Percentiles rank a stretch among this genome's conserved stretches.
phyloP scores from a whole-genome alignment of 2,329 filamentous ascomycete genomes.

The Stagonosporopsis vannaccii region DNA sequence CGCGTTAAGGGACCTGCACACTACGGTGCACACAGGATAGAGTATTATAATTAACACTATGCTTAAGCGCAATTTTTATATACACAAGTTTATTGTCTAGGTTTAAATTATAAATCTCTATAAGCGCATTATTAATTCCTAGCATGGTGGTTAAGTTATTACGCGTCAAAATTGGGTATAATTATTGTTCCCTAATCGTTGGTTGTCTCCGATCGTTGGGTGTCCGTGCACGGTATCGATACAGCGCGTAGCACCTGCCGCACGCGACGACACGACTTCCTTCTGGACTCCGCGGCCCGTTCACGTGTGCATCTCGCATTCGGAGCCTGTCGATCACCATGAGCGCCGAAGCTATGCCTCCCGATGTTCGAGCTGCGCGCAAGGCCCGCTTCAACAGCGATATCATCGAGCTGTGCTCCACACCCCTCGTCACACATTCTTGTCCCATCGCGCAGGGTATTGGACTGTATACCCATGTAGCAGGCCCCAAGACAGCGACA shows the following conservation, averaged over 20 bases:
- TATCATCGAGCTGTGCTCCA: slow-evolving; percentile 24
- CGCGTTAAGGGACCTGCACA: too few species aligned
- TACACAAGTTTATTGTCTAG: background rate
- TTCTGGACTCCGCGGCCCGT: background rate
- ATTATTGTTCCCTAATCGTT: background rate
- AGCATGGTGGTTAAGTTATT: background rate
- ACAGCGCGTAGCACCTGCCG: background rate
- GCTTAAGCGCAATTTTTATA: background rate
- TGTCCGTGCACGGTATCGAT: too few species aligned
- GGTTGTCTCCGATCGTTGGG: background rate
- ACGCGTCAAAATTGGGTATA: background rate
- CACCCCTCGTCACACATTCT: background rate
- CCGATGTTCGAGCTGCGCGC: slow-evolving; percentile 19
- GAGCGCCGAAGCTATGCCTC: slow-evolving; percentile 8
- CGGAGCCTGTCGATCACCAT: background rate
- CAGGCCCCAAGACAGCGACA: slow-evolving; percentile 7
- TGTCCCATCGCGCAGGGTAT: slow-evolving; percentile 29
- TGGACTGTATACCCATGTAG: slow-evolving; percentile 38
- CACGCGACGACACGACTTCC: slow-evolving; percentile 6
- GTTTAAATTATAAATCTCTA: background rate
- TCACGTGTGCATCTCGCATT: background rate
- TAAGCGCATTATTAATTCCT: background rate
- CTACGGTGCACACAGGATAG: too few species aligned
- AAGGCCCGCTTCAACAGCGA: slow-evolving; percentile 32
- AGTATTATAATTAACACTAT: background rate